A percentile compares a stretch with the other conserved stretches of the same genome.
These are phyloP conservation scores for Multifurca ochricompacta DNA, from an alignment of 768 basidiomycete genomes.

Conservation along the genomic window DNA sequence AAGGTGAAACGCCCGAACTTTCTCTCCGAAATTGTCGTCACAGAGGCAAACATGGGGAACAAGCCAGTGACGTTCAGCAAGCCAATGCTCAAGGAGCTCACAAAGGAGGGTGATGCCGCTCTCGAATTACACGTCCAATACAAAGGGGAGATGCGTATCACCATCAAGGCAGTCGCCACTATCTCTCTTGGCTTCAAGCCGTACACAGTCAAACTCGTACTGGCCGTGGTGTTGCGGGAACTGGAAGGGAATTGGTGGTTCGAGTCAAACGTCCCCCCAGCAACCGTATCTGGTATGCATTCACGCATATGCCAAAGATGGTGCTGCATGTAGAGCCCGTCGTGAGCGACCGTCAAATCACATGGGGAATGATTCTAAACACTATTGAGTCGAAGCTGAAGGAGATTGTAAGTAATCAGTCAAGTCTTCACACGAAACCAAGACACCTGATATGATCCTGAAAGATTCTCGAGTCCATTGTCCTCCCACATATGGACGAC, in stretches of 20 bases:
- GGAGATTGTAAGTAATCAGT: conserved; percentile 58
- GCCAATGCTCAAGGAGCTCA: conserved; percentile 97
- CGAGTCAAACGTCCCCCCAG: conserved; percentile 93
- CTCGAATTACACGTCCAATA: conserved; percentile 80
- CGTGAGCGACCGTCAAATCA: conserved; percentile 90
- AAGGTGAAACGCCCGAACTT: conserved; percentile 87
- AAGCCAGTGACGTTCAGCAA: conserved; percentile 83
- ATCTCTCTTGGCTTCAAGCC: conserved; percentile 87
- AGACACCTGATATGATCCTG: conserved; percentile 6
- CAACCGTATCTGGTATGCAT: conserved; percentile 93
- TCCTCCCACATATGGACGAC: conserved; percentile 97
- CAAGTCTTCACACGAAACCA: background rate
- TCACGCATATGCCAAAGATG: conserved; percentile 84
- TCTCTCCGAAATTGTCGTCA: conserved; percentile 77
- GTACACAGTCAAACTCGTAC: conserved; percentile 81
- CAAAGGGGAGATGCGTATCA: conserved; percentile 85
- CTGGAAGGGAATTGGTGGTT: conserved; percentile 87
- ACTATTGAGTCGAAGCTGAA: conserved; percentile 85
- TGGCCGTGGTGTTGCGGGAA: conserved; percentile 82
- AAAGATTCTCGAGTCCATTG: conserved; percentile 89
- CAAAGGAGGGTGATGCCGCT: conserved; percentile 86
- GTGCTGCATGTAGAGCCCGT: conserved; percentile 87
- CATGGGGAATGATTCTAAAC: conserved; percentile 85
- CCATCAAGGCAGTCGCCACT: conserved; percentile 81
- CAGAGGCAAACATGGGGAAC: conserved; percentile 83